Base-by-base conservation (phyloP, 208 protist species). In the Leishmania guyanensis region DNA sequence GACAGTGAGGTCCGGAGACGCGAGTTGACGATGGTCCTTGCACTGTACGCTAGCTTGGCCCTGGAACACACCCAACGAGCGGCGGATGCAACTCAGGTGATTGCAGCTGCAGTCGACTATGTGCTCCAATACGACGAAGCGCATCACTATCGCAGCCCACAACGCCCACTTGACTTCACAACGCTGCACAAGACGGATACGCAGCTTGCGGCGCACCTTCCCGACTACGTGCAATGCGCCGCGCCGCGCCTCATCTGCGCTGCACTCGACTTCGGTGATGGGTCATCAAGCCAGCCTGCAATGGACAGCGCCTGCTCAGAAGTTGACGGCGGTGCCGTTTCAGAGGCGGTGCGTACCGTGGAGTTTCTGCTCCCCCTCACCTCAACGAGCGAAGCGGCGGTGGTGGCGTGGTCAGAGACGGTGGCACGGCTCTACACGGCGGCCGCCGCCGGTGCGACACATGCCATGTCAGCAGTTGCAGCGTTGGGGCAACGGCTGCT, bases 141-240 rank as follows among this genome's bases (percentile, higher is more conserved):
- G 3, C 64, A 82, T 48, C 65, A 82, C 82, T 77, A 82, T 39
- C 39, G 74, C 33, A 39, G 8, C 56, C 14, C 39, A 26, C 69
- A 51, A n/a, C 12, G 9, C 46, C 46, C 69, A 51, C 46, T 53
- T 51, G 69, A 73, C 26, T 54, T 16, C 10, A 26, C 76, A n/a
- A 53, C 66, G 66, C 46, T 85, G 64, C 62, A 46, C 29, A 72
- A 58, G 12, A 82, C 77, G 2, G 82, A 85, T 53, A 65, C 54
- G 20, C 82, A 82, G 54, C 64, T 85, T 22, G 29, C 58, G 3
- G 53, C 75, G 3, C 9, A 48, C 48, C 20, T 85, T 26, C 82
- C 82, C 10, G 71, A 74, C 48, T 85, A 74, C 48, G 77, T 85
- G n/a, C 82, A 82, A 43, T 79, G 82, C 33, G 65, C 74, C 77